Base-by-base conservation (phyloP, 2,329 filamentous ascomycete species). In the Neofusicoccum ribis region DNA sequence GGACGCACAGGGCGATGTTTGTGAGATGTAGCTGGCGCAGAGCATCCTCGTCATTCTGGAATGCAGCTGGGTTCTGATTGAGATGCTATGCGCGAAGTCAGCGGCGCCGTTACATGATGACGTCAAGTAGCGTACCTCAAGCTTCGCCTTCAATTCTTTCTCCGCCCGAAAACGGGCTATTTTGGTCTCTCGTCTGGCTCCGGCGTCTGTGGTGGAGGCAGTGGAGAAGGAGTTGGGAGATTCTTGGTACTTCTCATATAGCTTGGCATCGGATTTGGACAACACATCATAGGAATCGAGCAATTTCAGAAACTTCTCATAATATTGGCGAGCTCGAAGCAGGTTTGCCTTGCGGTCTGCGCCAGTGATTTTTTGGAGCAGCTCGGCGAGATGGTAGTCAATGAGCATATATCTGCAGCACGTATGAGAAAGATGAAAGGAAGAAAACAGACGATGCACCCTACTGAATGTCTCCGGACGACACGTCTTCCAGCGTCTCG, bases 111-210 rank as follows among this genome's bases (percentile, higher is more conserved):
- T 34, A 67, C 69, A 65, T 47, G 37, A 39, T 46, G 20, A 43
- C 20, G 34, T 9, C 6, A 15, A 43, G 43, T 15, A 31, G 70
- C 78, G 49, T 76, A 88, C 87, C 77, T 92, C 91, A n/a, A 98
- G 83, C 76, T 90, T 93, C 69, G 88, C 84, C 78, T 92, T 93
- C 66, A 99, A 79, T 68, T 90, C 88, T 76, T 95, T 97, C 77
- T 98, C 95, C 60, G 91, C 86, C 71, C 87, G 89, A 79, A 93
- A 97, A 67, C 91, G 88, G 50, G 88, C 85, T 70, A 99, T 96
- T 79, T 98, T 99, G 52, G 88, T 87, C 65, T 93, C 89, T 70
- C 95, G 85, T 67, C 90, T 86, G 36, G 88, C 86, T 20, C 89
- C 86, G 3, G 91, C 86, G 77, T 91, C 86, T 23, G 81, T 84